Conservation (phyloP, 495 filamentous ascomycete genomes). For the Clohesyomyces aquaticus region DNA sequence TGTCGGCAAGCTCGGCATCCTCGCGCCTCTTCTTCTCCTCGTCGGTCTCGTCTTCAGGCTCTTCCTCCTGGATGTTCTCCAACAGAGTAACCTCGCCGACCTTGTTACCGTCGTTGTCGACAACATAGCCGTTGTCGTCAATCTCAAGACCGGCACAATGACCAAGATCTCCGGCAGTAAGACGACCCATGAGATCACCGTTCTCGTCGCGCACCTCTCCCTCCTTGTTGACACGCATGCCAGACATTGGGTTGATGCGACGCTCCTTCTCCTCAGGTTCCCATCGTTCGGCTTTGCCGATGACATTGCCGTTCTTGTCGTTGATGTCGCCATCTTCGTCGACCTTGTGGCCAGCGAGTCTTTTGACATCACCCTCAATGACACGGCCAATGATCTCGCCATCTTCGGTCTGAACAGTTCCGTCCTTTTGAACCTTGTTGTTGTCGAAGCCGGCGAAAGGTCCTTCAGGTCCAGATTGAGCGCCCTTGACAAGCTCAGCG, state of each 20-base stretch:
- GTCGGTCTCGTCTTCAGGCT: conserved; percentile 57
- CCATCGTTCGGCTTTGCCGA: conserved; percentile 83
- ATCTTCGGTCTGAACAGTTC: conserved; percentile 62
- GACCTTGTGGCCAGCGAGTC: conserved; percentile 72
- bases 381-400: conserved; percentile 76
- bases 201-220: conserved; percentile 81
- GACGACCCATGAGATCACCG: conserved; percentile 77
- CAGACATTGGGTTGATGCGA: conserved; percentile 69
- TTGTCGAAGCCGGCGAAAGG: conserved; percentile 78
- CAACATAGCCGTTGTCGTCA: conserved; percentile 83
- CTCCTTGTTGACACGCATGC: conserved; percentile 77
- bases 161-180: conserved; percentile 73
- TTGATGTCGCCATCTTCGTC: conserved; percentile 83
- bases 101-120: conserved; percentile 79
- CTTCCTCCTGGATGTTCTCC: conserved; percentile 67
- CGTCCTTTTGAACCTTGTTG: conserved; percentile 74
- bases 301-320: conserved; percentile 79
- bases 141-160: conserved; percentile 76
- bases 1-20: conserved; percentile 74
- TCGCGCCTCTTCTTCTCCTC: conserved; percentile 61
- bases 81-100: conserved; percentile 81
- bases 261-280: conserved; percentile 74
- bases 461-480: conserved; percentile 65
- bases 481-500: conserved; percentile 77
- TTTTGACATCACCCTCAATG: conserved; percentile 70